Base-by-base conservation (phyloP, 2,329 filamentous ascomycete species). In the Talaromyces sp. region DNA sequence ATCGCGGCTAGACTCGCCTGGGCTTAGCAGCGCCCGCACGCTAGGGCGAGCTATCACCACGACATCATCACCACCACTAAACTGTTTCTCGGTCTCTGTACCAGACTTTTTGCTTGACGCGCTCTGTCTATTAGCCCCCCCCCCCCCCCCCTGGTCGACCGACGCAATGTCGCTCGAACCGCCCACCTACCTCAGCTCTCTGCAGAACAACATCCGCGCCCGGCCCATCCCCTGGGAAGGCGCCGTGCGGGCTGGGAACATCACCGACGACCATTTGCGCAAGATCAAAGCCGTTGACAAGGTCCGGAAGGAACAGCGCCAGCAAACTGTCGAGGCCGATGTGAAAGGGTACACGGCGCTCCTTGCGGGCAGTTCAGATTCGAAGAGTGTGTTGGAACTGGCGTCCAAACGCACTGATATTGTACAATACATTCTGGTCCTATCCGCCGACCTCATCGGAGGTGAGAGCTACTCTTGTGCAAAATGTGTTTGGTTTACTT, bases 201-300 rank as follows among this genome's bases (percentile, higher is more conserved):
- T 97, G 68, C 92, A 96, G 81, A 95, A 91, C 85, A 97, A 97
- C 82, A 96, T 97, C 75, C 91, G 94, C 73, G 89, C 91, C 72
- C 87, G 94, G 67, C 92, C 92, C 66, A 96, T 99, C 78, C 92
- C 93, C 61, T 99, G 94, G 94, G 93, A 97, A 77, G 93, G 93
- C 70, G 92, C 93, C 70, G 91, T 96, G 67, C 87, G 94, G 75
- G 91, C 91, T 68, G 91, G 92, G 75, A 94, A 91, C 71, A 90
- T 99, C 77, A 96, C 90, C 61, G 93, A 97, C 68, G 88, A 90
- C 67, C 93, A 99, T 77, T 85, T 97, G 68, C 90, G 89, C 80
- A 93, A 92, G 83, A 96, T 99, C 79, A 92, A 92, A 77, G 91
- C 92, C 63, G 91, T 97, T 68, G 94, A 97, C 77, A 97, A 97